Percentiles rank a stretch among this genome's conserved stretches.
These are phyloP conservation scores for Leccinum broughii DNA, from an alignment of 768 basidiomycete species.

Conservation along the genomic window DNA sequence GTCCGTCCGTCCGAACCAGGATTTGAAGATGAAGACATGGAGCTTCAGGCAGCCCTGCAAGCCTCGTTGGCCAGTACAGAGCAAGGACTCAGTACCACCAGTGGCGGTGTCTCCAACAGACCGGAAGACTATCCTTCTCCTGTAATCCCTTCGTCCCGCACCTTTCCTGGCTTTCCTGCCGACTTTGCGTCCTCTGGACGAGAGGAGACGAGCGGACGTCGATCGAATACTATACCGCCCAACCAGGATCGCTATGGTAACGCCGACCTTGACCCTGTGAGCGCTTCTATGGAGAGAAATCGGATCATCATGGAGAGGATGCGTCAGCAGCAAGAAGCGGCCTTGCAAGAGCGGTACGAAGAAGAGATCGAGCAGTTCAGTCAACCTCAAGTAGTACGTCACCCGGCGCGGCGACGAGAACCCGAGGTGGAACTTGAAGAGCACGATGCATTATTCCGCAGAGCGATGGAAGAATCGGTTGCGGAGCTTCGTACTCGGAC, in stretches of 20 bases:
- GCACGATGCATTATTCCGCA: conserved; percentile 58
- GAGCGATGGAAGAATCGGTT: conserved; percentile 35
- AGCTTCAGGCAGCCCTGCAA: conserved; percentile 84
- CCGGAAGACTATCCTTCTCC: conserved; percentile 20
- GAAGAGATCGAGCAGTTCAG: conserved; percentile 36
- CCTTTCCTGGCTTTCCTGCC: conserved; percentile 28
- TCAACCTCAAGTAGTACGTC: conserved; percentile 6
- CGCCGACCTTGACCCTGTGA: conserved; percentile 51
- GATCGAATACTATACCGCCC: conserved; percentile 24
- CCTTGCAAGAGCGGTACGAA: conserved; percentile 59
- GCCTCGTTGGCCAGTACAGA: conserved; percentile 59
- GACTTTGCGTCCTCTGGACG: conserved; percentile 12
- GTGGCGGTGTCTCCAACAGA: conserved; percentile 12
- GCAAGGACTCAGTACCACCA: not conserved
- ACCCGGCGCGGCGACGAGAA: conserved; percentile 5
- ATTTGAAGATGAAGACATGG: conserved; percentile 82
- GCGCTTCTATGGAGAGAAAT: conserved; percentile 67
- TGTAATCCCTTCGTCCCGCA: conserved; percentile 28
- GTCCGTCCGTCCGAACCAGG: conserved; percentile 27
- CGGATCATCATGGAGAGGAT: conserved; percentile 61
- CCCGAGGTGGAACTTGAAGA: conserved; percentile 33
- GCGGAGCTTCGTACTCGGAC: conserved; percentile 19
- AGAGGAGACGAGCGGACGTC: conserved; percentile 14
- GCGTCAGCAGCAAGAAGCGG: conserved; percentile 65
- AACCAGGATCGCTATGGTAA: conserved; percentile 33